Evolutionary conservation across 2,329 filamentous ascomycete genomes (phyloP).

Genomic region (Colletotrichum sp.): DNA sequence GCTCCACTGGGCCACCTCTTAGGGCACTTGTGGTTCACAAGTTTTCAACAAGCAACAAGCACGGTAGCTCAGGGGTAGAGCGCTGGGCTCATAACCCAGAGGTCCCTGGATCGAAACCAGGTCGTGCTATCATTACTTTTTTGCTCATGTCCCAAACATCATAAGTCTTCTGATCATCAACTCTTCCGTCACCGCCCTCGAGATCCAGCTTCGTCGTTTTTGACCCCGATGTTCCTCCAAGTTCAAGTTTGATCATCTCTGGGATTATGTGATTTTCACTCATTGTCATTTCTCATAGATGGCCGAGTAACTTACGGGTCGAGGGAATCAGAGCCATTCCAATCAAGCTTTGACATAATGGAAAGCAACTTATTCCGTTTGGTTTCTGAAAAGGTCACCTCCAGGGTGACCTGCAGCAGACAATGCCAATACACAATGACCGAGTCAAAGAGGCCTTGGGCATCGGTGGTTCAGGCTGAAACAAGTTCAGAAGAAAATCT

Average conservation of each 20-base stretch:
- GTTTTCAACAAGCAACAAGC: neutral
- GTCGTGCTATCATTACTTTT: neutral
- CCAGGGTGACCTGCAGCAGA: rapidly evolving
- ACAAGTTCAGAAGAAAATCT: rapidly evolving
- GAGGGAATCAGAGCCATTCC: neutral
- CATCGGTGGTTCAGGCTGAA: rapidly evolving
- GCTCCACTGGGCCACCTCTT: neutral
- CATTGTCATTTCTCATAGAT: neutral
- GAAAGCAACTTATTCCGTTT: neutral
- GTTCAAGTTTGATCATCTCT: rapidly evolving
- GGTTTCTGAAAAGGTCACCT: neutral
- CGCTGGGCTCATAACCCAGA: conserved; percentile 16
- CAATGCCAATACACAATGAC: neutral
- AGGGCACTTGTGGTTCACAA: neutral
- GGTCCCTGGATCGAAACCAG: conserved; percentile 14
- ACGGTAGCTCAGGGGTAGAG: conserved; percentile 15
- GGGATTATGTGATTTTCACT: rapidly evolving
- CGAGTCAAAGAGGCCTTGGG: neutral
- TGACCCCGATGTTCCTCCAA: neutral
- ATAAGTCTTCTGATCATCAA: rapidly evolving
- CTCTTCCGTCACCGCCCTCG: rapidly evolving
- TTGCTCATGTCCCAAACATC: neutral
- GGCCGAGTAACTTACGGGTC: rapidly evolving
- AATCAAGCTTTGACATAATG: rapidly evolving
- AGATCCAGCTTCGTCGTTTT: neutral